Percentiles rank a stretch among this genome's conserved stretches.
phyloP scores from a whole-genome alignment of 2,329 filamentous ascomycete genomes.

The Aspergillus fumigatiaffinis region DNA sequence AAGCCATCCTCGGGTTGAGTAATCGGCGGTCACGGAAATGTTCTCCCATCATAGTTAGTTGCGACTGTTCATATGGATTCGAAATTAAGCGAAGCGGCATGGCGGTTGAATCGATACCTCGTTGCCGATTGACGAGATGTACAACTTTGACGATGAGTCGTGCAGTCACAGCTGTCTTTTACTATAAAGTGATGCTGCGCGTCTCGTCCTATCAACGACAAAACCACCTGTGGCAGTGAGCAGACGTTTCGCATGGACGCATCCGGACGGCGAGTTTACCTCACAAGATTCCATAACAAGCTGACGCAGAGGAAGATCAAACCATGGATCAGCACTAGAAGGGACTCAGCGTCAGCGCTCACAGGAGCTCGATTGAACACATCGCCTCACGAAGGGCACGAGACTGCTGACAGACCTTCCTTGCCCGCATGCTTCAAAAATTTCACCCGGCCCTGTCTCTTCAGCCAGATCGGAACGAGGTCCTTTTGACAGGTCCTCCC shows the following conservation, averaged over 20 bases:
- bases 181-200: background rate
- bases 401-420: conserved; percentile 27
- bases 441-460: conserved; percentile 14
- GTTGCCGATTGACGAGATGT: background rate
- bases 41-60: background rate
- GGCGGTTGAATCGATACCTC: background rate
- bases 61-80: background rate
- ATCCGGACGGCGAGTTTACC: background rate
- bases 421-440: conserved; percentile 14
- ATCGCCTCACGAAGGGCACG: background rate
- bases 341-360: background rate
- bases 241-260: background rate
- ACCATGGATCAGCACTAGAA: conserved; percentile 13
- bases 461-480: conserved; percentile 28
- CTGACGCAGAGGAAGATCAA: conserved; percentile 11
- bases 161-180: no score
- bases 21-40: background rate
- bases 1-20: background rate
- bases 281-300: conserved; percentile 12
- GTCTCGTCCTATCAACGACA: background rate
- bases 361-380: background rate
- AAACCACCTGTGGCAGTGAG: background rate
- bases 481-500: conserved; percentile 32
- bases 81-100: background rate
- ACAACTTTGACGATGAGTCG: background rate